Base-by-base conservation (phyloP, 2,329 filamentous ascomycete genomes). In the Trichoderma afroharzianum region DNA sequence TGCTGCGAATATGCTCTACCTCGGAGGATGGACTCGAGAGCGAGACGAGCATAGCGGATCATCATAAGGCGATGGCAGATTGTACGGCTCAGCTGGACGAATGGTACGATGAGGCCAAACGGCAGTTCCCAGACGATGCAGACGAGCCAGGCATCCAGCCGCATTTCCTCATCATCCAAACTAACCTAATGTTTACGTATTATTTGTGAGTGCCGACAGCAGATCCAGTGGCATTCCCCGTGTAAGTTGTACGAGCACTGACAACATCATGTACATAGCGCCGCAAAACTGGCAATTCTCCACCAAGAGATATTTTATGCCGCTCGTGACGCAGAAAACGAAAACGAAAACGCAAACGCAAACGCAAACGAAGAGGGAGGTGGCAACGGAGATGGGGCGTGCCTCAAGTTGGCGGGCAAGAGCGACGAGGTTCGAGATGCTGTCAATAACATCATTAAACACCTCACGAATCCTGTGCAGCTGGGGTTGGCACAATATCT, bases 161-260 rank as follows among this genome's bases (percentile, higher is more conserved):
- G 6, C 61, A 71, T 24, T 64, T 53, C 28, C 32, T 64, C 50
- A 71, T 71, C 33, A 64, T 71, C 58, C 68, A 71, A 50, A 64
- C 61, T 9, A 71, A 64, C 28, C 14, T 71, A 26, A 71, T 71
- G 68, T 71, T 62, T 36, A 71, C 53, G 26, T 71, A 71, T 55
- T 71, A 71, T 33, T 71, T 64, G 68, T 71, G 33, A 64, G 68
- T 57, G 9, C n/a, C n/a, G 11, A 28, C 9, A 53, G 55, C 21
- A 33, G 28, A 47, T 21, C 39, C 28, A 43, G 12, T 3, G n/a
- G 1, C 0, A 30, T 15, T 8, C 18, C 8, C 9, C 28, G 18
- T 8, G 3, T 55, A 30, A 47, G n/a, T 8, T 7, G 18, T 11
- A 36, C 21, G 15, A 18, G 28, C 1, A 39, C 66, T 69, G 53